These are phyloP conservation scores for Aspergillus uvarum DNA, from an alignment of 2,329 filamentous ascomycete genomes.

Conservation along the genomic window DNA sequence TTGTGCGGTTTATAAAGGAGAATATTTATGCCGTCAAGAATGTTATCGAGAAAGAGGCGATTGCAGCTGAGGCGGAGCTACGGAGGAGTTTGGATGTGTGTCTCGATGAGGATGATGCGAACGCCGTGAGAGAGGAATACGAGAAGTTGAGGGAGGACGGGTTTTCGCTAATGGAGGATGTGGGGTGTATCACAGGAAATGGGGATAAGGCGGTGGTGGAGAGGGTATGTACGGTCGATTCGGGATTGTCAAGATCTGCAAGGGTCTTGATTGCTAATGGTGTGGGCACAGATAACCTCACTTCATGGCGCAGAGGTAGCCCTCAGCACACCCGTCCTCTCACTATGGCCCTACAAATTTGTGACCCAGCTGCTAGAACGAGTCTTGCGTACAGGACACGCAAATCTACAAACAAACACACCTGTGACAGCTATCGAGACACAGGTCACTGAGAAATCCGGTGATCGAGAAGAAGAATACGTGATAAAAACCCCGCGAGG, in stretches of 20 bases:
- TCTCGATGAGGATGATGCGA: constrained; percentile 32
- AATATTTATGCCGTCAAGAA: constrained; percentile 44
- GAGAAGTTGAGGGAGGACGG: too few species aligned
- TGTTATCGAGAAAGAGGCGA: constrained; percentile 40
- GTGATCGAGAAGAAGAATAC: constrained; percentile 50
- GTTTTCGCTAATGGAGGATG: too few species aligned
- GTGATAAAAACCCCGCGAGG: constrained; percentile 60
- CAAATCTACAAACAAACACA: constrained; percentile 57
- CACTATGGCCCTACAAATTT: constrained; percentile 72
- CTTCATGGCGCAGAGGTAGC: too few species aligned
- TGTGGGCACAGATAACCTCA: too few species aligned
- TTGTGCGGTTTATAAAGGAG: constrained; percentile 42
- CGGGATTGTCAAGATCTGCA: too few species aligned
- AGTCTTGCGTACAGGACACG: constrained; percentile 39
- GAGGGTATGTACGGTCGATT: too few species aligned
- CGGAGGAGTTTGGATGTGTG: constrained; percentile 43
- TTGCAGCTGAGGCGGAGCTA: constrained; percentile 46
- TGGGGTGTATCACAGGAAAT: too few species aligned
- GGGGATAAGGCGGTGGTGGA: too few species aligned
- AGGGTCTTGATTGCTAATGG: too few species aligned
- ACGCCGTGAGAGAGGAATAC: not conserved
- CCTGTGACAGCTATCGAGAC: constrained; percentile 36
- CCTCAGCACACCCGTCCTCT: too few species aligned
- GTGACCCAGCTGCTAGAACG: constrained; percentile 66
- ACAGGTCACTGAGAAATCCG: not conserved